These are phyloP conservation scores for Phialemonium atrogriseum DNA, from an alignment of 2,329 filamentous ascomycete genomes.

Conservation along the genomic window DNA sequence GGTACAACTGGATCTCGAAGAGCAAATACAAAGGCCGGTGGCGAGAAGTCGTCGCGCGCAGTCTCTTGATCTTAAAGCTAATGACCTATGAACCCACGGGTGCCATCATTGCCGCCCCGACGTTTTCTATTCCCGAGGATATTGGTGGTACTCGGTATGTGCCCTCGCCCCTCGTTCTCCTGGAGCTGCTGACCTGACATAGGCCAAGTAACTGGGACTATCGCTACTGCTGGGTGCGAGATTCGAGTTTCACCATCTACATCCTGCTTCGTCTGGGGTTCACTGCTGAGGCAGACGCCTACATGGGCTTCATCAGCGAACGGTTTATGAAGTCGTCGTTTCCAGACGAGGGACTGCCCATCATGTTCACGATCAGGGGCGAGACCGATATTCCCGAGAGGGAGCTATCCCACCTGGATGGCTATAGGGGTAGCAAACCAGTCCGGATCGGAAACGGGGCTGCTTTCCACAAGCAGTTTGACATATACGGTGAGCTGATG, in stretches of 20 bases:
- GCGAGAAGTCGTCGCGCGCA: slow-evolving; percentile 62
- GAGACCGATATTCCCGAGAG: slow-evolving; percentile 66
- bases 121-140: slow-evolving; percentile 69
- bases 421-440: slow-evolving; percentile 61
- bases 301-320: slow-evolving; percentile 71
- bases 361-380: slow-evolving; percentile 75
- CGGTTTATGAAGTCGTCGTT: slow-evolving; percentile 55
- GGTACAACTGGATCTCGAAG: slow-evolving; percentile 65
- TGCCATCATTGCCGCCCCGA: slow-evolving; percentile 68
- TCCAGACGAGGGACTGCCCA: slow-evolving; percentile 56
- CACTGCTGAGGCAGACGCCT: slow-evolving; percentile 65
- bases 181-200: not conserved
- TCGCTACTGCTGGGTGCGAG: slow-evolving; percentile 70
- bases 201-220: slow-evolving; percentile 55
- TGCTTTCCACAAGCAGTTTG: slow-evolving; percentile 67
- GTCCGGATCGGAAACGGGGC: slow-evolving; percentile 73
- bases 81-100: slow-evolving; percentile 72
- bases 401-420: slow-evolving; percentile 62
- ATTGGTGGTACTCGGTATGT: slow-evolving; percentile 51
- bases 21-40: slow-evolving; percentile 65
- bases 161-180: not conserved
- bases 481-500: slow-evolving; percentile 74
- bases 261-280: slow-evolving; percentile 71
- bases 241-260: slow-evolving; percentile 71
- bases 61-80: slow-evolving; percentile 67